These are phyloP conservation scores for Diutina ranongensis DNA, from an alignment of 1,139 yeast genomes.

Conservation along the genomic window DNA sequence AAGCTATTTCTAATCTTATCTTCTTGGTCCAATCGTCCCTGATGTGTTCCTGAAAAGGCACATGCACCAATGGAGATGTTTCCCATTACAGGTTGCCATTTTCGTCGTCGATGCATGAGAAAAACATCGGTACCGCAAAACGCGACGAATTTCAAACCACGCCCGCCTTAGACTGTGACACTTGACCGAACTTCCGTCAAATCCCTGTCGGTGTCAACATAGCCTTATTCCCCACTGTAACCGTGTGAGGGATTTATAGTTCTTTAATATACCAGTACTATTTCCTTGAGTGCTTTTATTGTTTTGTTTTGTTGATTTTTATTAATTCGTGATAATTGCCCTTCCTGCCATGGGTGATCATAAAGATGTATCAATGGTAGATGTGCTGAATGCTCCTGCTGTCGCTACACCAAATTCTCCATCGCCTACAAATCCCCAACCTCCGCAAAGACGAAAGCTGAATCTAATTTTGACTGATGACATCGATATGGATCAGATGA, in stretches of 20 bases:
- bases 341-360: background rate
- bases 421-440: slow-evolving; percentile 13
- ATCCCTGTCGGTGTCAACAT: background rate
- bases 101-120: no score
- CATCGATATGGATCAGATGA: slow-evolving; percentile 26
- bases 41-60: no score
- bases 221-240: background rate
- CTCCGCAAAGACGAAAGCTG: slow-evolving; percentile 22
- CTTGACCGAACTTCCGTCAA: background rate
- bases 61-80: no score
- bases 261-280: no score
- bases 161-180: background rate
- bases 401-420: background rate
- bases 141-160: background rate
- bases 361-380: slow-evolving; percentile 33
- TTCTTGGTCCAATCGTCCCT: no score
- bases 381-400: slow-evolving; percentile 22
- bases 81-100: background rate
- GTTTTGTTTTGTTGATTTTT: no score
- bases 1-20: no score
- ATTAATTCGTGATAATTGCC: background rate
- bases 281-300: no score
- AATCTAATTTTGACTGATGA: slow-evolving; percentile 33
- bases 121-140: background rate
- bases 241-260: no score